Evolutionary conservation across 805 yeast genomes (phyloP).

Genomic region (Sugiyamaella lignohabitans): DNA sequence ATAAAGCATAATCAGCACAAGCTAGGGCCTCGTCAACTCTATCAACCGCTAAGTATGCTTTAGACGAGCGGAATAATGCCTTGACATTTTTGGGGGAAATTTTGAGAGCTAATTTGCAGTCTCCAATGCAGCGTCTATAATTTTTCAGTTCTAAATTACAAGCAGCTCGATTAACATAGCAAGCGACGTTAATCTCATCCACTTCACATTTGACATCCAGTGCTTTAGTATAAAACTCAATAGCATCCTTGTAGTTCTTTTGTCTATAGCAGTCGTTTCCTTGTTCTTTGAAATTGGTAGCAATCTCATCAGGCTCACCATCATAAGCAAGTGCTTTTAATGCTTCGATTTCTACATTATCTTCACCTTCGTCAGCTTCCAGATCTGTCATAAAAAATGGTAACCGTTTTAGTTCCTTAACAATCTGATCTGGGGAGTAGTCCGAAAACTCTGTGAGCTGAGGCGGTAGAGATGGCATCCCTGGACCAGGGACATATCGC

Average conservation of each 20-base stretch:
- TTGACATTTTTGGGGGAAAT: slow-evolving; percentile 67
- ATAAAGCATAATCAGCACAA: slow-evolving; percentile 58
- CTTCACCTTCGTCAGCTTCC: slow-evolving; percentile 67
- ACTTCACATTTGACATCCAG: slow-evolving; percentile 60
- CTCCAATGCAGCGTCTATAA: slow-evolving; percentile 79
- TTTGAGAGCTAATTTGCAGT: slow-evolving; percentile 65
- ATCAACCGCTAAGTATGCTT: slow-evolving; percentile 65
- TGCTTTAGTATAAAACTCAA: slow-evolving; percentile 74
- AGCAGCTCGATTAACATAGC: slow-evolving; percentile 81
- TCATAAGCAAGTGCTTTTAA: slow-evolving; percentile 87
- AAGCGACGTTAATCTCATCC: slow-evolving; percentile 48
- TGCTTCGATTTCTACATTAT: slow-evolving; percentile 72
- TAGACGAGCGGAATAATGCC: slow-evolving; percentile 80
- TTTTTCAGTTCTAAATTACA: slow-evolving; percentile 81
- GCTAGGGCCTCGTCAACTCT: slow-evolving; percentile 66
- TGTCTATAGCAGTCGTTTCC: slow-evolving; percentile 82
- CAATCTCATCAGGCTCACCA: slow-evolving; percentile 91
- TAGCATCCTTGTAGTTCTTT: slow-evolving; percentile 69
- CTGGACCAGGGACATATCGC: slow-evolving; percentile 42
- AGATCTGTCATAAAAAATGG: slow-evolving; percentile 93
- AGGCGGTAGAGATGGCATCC: slow-evolving; percentile 74
- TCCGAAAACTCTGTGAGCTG: slow-evolving; percentile 56
- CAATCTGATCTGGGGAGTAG: slow-evolving; percentile 60
- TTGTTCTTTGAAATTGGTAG: slow-evolving; percentile 81
- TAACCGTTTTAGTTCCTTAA: slow-evolving; percentile 68